Evolutionary conservation across 305 asterid species (phyloP).

Genomic region (Solanum hybrid): DNA sequence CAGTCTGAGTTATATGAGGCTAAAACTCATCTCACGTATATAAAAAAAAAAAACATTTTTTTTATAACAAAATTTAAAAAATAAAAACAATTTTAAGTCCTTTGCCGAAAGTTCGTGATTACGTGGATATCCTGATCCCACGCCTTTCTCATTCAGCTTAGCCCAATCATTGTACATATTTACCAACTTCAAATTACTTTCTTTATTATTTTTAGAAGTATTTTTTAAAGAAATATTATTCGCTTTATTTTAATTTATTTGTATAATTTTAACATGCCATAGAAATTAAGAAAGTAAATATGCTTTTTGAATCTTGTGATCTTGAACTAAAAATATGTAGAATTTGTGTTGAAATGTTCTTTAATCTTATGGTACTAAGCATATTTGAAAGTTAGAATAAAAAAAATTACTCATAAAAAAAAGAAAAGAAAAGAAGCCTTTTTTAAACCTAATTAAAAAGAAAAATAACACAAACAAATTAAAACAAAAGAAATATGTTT

Average conservation of each 20-base stretch:
- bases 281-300: no score
- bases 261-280: neutral
- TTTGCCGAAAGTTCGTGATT: neutral
- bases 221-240: no score
- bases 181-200: neutral
- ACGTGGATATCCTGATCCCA: neutral
- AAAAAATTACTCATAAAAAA: no score
- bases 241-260: neutral
- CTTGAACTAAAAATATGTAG: no score
- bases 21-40: no score
- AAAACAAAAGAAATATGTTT: no score
- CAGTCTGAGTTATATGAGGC: neutral
- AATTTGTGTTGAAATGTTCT: rapidly evolving
- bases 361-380: no score
- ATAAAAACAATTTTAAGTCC: neutral
- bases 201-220: neutral
- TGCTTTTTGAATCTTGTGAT: no score
- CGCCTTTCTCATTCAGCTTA: neutral
- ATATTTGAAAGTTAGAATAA: neutral
- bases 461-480: no score
- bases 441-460: neutral
- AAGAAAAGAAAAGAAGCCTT: no score
- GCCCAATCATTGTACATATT: neutral
- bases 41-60: no score
- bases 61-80: neutral